Base-by-base conservation (phyloP, 2,329 filamentous ascomycete genomes). In the Fusarium chuoi region DNA sequence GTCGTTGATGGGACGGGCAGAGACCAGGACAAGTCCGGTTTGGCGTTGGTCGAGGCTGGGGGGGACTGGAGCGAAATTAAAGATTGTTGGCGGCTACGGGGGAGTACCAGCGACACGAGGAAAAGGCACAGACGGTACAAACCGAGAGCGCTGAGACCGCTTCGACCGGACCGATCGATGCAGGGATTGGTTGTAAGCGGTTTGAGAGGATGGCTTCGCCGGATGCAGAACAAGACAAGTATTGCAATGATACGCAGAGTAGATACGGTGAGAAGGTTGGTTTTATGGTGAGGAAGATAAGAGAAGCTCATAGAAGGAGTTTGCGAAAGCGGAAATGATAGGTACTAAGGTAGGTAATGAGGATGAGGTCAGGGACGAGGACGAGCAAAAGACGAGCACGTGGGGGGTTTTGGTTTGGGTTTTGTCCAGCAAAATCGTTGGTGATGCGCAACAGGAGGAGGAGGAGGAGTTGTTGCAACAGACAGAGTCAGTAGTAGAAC, bases 21-120 rank as follows among this genome's bases (percentile, higher is more conserved):
- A 51, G 63, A 73, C 65, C 70, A 75, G 68, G 71, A 75, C 70
- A 66, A 63, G 73, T 70, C 72, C 56, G 72, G 76, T 68, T 73
- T 77, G 75, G 73, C 68, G 75, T 68, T 62, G 68, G 75, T 68
- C 75, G 49, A 75, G 68, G 75, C 73, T 73, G 67, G 72, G 75
- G 75, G 75, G 73, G 63, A 61, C 60, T 68, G 66, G 71, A 72
- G 71, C 75, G 75, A 77, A 74, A 77, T 77, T 77, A 77, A 77
- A 77, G 71, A 77, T 75, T 67, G 70, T 71, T 75, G 73, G 74
- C 62, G 73, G 62, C 65, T 75, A 71, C 60, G 63, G 69, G 62
- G 71, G 68, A 67, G 54, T 46, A 67, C 45, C 41, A 70, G 57
- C 65, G 57, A 70, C 66, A 70, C 66, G 44, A 70, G 67, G 26